These are phyloP conservation scores for Besnoitia besnoiti DNA, from an alignment of 169 alveolate genomes.

Conservation along the genomic window DNA sequence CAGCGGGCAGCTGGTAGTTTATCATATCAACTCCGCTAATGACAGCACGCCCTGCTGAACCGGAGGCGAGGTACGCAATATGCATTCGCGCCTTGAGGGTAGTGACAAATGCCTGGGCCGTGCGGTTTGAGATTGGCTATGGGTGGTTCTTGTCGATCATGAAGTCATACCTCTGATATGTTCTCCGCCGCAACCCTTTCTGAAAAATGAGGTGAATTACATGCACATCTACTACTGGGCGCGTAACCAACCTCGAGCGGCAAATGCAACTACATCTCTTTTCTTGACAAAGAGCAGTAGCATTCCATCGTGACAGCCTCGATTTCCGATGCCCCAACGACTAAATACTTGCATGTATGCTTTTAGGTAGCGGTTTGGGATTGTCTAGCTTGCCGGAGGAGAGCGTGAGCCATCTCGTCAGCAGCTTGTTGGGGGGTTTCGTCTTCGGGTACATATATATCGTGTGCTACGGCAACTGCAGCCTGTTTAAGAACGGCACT, in stretches of 20 bases:
- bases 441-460: constrained; percentile 55
- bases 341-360: neutral
- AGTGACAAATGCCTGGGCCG: neutral
- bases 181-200: constrained; percentile 38
- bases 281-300: constrained; percentile 37
- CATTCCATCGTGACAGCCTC: constrained; percentile 68
- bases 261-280: constrained; percentile 15
- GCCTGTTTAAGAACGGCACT: constrained; percentile 25
- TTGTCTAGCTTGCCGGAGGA: constrained; percentile 44
- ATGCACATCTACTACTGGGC: neutral
- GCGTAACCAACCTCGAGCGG: constrained; percentile 12
- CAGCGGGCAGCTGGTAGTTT: constrained; percentile 24
- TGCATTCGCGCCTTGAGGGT: constrained; percentile 24
- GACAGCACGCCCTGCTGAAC: constrained; percentile 28
- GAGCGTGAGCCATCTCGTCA: constrained; percentile 56
- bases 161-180: constrained; percentile 17
- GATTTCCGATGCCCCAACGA: constrained; percentile 67
- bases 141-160: neutral
- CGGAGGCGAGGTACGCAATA: neutral
- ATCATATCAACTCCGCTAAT: constrained; percentile 30
- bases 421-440: constrained; percentile 68
- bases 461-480: constrained; percentile 66
- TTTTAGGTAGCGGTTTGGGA: neutral
- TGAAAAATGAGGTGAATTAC: neutral
- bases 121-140: neutral